Conservation (phyloP, 1,284 basidiomycete species). For the Athelia sp. region DNA sequence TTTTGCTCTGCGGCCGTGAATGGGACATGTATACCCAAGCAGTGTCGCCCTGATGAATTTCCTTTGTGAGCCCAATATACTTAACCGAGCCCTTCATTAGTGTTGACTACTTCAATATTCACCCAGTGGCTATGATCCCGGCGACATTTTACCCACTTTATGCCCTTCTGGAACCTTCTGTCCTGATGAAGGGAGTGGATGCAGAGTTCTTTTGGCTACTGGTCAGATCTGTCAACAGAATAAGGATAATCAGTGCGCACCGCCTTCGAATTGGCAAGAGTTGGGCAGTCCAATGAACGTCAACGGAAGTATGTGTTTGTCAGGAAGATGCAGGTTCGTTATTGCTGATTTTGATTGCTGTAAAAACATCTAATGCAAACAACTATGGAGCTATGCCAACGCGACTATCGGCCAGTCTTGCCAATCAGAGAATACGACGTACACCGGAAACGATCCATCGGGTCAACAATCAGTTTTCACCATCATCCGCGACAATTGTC, state of each 20-base stretch:
- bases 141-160: conserved; percentile 46
- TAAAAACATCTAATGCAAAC: conserved; percentile 1
- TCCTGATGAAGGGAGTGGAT: conserved; percentile 68
- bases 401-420: conserved; percentile 52
- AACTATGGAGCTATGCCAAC: conserved; percentile 48
- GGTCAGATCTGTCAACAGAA: conserved; percentile 63
- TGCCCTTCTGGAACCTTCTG: conserved; percentile 58
- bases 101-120: neutral
- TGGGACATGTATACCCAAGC: conserved; percentile 40
- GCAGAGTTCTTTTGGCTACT: conserved; percentile 37
- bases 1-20: conserved; percentile 47
- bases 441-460: conserved; percentile 42
- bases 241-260: conserved; percentile 65
- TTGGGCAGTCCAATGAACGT: conserved; percentile 40
- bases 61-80: conserved; percentile 29
- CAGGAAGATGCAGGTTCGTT: conserved; percentile 58
- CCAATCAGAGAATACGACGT: conserved; percentile 55
- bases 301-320: conserved; percentile 60
- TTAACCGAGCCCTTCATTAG: neutral
- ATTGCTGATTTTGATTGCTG: conserved; percentile 3
- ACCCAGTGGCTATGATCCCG: conserved; percentile 34
- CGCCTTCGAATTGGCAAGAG: conserved; percentile 30
- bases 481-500: conserved; percentile 59
- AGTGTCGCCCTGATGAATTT: conserved; percentile 63
- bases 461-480: conserved; percentile 44